A percentile compares a stretch with the other conserved stretches of the same genome.
These are phyloP conservation scores for Trichoderma polysporum DNA, from an alignment of 2,329 filamentous ascomycete genomes.

Conservation along the genomic window DNA sequence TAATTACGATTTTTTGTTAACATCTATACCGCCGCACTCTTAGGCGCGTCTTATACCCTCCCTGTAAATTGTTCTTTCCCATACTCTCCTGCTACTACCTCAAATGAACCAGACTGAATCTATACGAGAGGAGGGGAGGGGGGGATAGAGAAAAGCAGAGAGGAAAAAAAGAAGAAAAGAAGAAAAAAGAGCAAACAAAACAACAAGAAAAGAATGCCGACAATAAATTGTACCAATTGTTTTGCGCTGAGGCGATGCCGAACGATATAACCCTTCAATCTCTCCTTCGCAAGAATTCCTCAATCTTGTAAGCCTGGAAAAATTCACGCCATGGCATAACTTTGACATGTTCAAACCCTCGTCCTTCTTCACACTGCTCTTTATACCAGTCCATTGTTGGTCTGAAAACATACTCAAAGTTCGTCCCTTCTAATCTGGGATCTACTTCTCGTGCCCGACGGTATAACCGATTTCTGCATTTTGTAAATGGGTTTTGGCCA, in stretches of 20 bases:
- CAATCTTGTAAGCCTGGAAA: constrained; percentile 34
- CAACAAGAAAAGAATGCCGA: background rate
- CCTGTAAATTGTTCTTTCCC: background rate
- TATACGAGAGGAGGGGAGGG: too few species aligned
- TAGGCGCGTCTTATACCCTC: background rate
- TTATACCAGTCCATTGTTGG: constrained; percentile 55
- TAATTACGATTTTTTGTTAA: background rate
- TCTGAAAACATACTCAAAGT: constrained; percentile 40
- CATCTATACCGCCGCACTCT: background rate
- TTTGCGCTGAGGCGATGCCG: background rate
- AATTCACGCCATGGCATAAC: constrained; percentile 44
- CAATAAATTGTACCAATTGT: background rate
- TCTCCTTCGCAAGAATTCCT: constrained; percentile 8
- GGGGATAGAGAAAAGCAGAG: background rate
- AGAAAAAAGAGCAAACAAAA: background rate
- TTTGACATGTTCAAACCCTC: constrained; percentile 50
- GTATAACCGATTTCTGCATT: constrained; percentile 47
- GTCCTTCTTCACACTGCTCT: constrained; percentile 46
- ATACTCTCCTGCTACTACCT: background rate
- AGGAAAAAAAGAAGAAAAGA: background rate
- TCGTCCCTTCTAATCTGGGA: background rate
- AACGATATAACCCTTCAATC: constrained; percentile 27
- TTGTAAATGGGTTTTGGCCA: constrained; percentile 24
- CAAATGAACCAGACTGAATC: background rate
- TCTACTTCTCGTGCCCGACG: constrained; percentile 33